phyloP scores from a whole-genome alignment of 2,329 filamentous ascomycete genomes.

The Alternaria brassicae region DNA sequence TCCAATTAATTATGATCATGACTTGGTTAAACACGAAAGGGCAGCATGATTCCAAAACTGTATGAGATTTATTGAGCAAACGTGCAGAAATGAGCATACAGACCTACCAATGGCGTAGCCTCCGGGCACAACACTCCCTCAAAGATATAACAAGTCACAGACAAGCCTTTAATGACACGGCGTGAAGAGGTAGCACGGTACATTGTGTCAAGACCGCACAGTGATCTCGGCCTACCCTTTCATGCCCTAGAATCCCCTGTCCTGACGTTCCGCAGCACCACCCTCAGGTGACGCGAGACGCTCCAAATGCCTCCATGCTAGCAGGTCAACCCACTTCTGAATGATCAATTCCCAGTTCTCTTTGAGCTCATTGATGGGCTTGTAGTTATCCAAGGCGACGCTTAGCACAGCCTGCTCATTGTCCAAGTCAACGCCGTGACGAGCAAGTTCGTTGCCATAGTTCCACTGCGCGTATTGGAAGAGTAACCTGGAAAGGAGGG shows the following conservation, averaged over 20 bases:
- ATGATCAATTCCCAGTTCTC: slow-evolving; percentile 12
- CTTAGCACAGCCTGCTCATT: background rate
- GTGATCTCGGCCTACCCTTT: background rate
- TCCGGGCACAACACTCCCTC: background rate
- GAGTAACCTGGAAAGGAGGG: background rate
- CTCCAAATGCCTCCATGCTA: slow-evolving; percentile 21
- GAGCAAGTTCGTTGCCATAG: background rate
- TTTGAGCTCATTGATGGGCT: background rate
- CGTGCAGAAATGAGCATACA: background rate
- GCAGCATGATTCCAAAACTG: background rate
- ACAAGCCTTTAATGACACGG: background rate
- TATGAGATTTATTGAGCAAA: background rate
- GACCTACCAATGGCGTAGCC: background rate
- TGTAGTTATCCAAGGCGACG: slow-evolving; percentile 1
- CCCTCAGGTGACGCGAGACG: slow-evolving; percentile 6
- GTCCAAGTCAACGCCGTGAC: background rate
- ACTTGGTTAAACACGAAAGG: background rate
- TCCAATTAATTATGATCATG: background rate
- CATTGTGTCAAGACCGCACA: background rate
- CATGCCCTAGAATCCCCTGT: background rate
- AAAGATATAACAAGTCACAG: background rate
- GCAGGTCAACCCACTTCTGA: slow-evolving; percentile 9
- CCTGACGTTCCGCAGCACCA: slow-evolving; percentile 5
- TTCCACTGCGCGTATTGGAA: background rate
- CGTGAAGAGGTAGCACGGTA: background rate